Evolutionary conservation across 1,139 yeast genomes (phyloP).

Genomic region (Sugiyamaella novakii): DNA sequence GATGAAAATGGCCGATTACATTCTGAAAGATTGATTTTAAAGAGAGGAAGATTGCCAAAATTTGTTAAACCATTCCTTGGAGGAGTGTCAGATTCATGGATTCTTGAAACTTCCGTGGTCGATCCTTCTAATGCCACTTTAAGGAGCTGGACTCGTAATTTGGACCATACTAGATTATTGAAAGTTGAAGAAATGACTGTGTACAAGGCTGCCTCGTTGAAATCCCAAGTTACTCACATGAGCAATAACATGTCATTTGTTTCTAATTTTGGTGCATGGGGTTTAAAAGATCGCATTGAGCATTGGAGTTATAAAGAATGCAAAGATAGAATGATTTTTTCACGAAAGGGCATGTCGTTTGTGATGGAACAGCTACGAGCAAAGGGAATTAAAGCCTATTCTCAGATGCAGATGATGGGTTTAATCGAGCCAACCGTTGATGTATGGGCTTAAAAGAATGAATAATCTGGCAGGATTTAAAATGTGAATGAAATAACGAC

Average conservation of each 20-base stretch:
- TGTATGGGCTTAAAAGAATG: conserved; percentile 8
- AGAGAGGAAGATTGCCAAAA: conserved; percentile 77
- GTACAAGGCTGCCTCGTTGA: conserved; percentile 45
- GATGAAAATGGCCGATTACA: conserved; percentile 62
- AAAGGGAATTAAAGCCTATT: conserved; percentile 36
- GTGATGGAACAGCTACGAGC: conserved; percentile 67
- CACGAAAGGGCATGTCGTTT: conserved; percentile 71
- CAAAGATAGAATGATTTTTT: conserved; percentile 63
- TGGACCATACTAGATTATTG: conserved; percentile 81
- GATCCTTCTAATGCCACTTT: conserved; percentile 62
- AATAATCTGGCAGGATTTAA: not conserved
- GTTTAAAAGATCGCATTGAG: conserved; percentile 75
- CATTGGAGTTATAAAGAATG: conserved; percentile 77
- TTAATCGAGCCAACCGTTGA: conserved; percentile 10
- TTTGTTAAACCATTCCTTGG: conserved; percentile 83
- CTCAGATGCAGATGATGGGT: conserved; percentile 16
- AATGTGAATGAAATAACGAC: conserved; percentile 10
- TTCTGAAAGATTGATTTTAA: conserved; percentile 74
- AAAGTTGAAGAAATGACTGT: conserved; percentile 76
- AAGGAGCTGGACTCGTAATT: conserved; percentile 75
- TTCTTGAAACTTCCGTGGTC: conserved; percentile 76
- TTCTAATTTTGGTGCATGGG: conserved; percentile 61
- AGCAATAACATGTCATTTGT: conserved; percentile 62
- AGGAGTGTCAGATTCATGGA: conserved; percentile 73
- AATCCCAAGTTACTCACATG: conserved; percentile 27